Percentiles rank a stretch among this genome's conserved stretches.
Evolutionary conservation across 139 green algal species (phyloP).

Genomic region (Picocystis salinarum): DNA sequence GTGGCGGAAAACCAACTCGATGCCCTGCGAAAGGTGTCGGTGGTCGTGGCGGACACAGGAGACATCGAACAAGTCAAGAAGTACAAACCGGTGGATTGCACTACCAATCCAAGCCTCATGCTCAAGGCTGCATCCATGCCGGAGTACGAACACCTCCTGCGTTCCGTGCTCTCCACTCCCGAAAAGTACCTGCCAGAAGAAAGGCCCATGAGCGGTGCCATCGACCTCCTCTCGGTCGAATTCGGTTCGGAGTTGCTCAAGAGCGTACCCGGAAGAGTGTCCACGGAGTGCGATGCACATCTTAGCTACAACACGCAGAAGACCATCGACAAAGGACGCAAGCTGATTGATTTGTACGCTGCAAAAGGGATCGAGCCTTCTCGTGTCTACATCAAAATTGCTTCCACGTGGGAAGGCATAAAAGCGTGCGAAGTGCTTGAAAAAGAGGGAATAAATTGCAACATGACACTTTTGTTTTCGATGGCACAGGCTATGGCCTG

Average conservation of each 20-base stretch:
- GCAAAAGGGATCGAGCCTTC: conserved; percentile 10
- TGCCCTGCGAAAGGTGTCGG: conserved; percentile 28
- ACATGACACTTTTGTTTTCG: conserved; percentile 81
- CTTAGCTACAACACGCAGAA: conserved; percentile 41
- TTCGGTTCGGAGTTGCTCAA: conserved; percentile 52
- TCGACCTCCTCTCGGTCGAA: conserved; percentile 51
- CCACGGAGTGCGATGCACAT: conserved; percentile 49
- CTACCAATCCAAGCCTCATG: conserved; percentile 63
- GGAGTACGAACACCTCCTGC: conserved; percentile 22
- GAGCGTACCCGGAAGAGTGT: conserved; percentile 56
- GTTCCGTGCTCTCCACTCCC: too few relatives aligned
- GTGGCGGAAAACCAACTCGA: conserved; percentile 61
- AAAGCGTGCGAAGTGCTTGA: conserved; percentile 56
- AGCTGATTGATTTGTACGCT: conserved; percentile 27
- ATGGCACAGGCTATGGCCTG: conserved; percentile 67
- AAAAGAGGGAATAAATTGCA: conserved; percentile 61
- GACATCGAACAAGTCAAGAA: not conserved
- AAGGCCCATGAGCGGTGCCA: too few relatives aligned
- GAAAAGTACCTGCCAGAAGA: too few relatives aligned
- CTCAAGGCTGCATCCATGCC: conserved; percentile 45
- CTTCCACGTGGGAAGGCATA: conserved; percentile 67
- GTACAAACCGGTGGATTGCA: conserved; percentile 33
- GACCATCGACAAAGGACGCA: conserved; percentile 44
- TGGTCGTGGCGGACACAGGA: conserved; percentile 19
- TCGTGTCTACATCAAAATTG: conserved; percentile 28